Base-by-base conservation (phyloP, 352 stramenopile genomes). In the Globisporangium takayamanum region DNA sequence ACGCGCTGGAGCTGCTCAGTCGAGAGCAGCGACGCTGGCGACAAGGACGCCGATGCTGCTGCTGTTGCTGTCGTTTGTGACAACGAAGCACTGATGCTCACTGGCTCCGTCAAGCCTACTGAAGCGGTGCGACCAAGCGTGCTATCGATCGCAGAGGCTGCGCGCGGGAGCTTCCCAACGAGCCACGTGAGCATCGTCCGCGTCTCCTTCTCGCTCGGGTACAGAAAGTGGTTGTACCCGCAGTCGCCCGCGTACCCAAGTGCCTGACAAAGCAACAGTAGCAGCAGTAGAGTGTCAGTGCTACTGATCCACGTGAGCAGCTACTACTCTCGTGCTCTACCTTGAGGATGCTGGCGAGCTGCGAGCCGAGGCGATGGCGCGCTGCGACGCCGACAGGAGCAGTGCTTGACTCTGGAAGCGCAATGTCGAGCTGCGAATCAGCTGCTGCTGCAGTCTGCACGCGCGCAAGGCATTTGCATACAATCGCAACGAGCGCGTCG, bases 211-310 rank as follows among this genome's bases (percentile, higher is more conserved):
- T 92, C 87, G 18, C 60, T 91, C 18, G 87, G 87, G 62, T 96
- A 96, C 59, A 96, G 61, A 49, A 96, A 90, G 63, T 94, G 76
- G 57, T 94, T 94, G 67, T 96, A 96, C 0, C 87, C 85, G 55
- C 84, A 94, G 52, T 96, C 85, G 16, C 84, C 82, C 20, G 70
- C 72, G 61, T 90, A 96, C 5, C 87, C 87, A 14, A 92, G 67
- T 28, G 89, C 77, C 84, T 93, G 49, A 1, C 36, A 47, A 37
- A 39, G 1, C 2, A 56, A 57, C 41, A n/a, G 52, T 44, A 3
- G 30, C n/a, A 55, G 14, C 7, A 28, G 33, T 3, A 55, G 5
- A 45, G 11, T n/a, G 26, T 25, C 11, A 53, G 44, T n/a, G 10
- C 1, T 15, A 1, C 12, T 3, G 1, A 14, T 2, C 12, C 6